Conservation (phyloP, 2,329 filamentous ascomycete genomes). For the Pseudocercospora ulei region DNA sequence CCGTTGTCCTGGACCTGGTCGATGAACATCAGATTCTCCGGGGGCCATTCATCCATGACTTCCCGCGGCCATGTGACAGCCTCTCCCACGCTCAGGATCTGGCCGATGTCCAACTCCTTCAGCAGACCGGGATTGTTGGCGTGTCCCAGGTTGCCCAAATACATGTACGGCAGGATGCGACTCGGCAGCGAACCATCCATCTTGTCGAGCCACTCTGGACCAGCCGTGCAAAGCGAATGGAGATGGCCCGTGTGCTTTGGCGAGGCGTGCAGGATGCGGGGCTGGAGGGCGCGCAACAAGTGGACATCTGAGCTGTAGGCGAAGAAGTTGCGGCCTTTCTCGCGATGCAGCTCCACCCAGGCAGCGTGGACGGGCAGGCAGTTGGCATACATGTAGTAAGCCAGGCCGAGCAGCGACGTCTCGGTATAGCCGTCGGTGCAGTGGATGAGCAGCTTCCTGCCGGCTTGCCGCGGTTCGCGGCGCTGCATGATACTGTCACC, state of each 20-base stretch:
- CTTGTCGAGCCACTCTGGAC: constrained; percentile 70
- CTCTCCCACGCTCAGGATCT: constrained; percentile 88
- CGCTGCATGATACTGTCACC: constrained; percentile 49
- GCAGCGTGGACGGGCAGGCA: constrained; percentile 70
- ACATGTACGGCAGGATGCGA: constrained; percentile 85
- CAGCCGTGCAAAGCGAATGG: constrained; percentile 45
- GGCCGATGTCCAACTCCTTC: constrained; percentile 66
- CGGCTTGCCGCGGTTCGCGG: constrained; percentile 20
- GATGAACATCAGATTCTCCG: constrained; percentile 68
- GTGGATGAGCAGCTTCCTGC: constrained; percentile 73
- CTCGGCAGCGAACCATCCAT: constrained; percentile 89
- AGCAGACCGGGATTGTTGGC: constrained; percentile 87
- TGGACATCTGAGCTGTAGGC: constrained; percentile 85
- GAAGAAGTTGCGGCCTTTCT: constrained; percentile 84
- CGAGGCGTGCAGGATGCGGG: constrained; percentile 62
- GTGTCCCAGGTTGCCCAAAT: constrained; percentile 83
- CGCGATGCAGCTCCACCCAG: constrained; percentile 75
- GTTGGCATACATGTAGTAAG: constrained; percentile 88
- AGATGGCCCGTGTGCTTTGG: constrained; percentile 46
- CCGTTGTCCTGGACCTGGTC: constrained; percentile 92
- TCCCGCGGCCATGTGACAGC: constrained; percentile 68
- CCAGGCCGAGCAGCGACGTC: constrained; percentile 74
- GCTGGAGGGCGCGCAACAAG: constrained; percentile 65
- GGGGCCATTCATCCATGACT: constrained; percentile 60
- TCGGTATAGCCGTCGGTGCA: constrained; percentile 96